phyloP scores from a whole-genome alignment of 164 flowering plant genomes.

The Saururus chinensis region DNA sequence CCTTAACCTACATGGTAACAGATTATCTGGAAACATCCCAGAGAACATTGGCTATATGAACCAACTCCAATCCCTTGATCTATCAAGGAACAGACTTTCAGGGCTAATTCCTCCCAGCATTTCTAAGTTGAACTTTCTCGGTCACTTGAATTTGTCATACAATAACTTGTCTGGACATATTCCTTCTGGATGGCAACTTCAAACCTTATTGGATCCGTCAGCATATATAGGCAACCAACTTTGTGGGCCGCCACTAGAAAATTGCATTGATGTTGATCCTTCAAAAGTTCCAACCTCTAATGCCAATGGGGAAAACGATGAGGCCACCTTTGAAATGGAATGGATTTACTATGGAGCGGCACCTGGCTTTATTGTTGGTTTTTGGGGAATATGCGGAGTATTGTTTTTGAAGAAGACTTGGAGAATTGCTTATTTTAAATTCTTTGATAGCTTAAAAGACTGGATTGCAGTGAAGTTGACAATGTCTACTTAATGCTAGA shows the following conservation, averaged over 20 bases:
- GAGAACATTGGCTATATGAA: slow-evolving; percentile 2
- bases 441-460: not conserved
- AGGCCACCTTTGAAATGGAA: not conserved
- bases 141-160: slow-evolving; percentile 4
- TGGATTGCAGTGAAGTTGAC: not conserved
- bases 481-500: not conserved
- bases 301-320: not conserved
- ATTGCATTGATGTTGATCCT: not conserved
- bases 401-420: slow-evolving; percentile 7
- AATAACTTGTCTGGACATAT: slow-evolving; percentile 6
- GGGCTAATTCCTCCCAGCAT: slow-evolving; percentile 1
- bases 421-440: slow-evolving; percentile 5
- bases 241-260: slow-evolving; percentile 9
- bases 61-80: slow-evolving; percentile 5
- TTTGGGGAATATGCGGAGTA: slow-evolving; percentile 3
- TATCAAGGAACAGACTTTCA: not conserved
- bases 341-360: slow-evolving; percentile 6
- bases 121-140: not conserved
- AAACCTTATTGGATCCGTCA: not conserved
- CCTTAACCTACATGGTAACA: slow-evolving; percentile 11
- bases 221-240: slow-evolving; percentile 2
- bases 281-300: not conserved
- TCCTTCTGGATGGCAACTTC: slow-evolving; percentile 4
- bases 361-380: slow-evolving; percentile 9
- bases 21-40: slow-evolving; percentile 12